Percentiles rank a stretch among this genome's conserved stretches.
phyloP scores from a whole-genome alignment of 23 red algal genomes.

The Pyropia haitanensis region DNA sequence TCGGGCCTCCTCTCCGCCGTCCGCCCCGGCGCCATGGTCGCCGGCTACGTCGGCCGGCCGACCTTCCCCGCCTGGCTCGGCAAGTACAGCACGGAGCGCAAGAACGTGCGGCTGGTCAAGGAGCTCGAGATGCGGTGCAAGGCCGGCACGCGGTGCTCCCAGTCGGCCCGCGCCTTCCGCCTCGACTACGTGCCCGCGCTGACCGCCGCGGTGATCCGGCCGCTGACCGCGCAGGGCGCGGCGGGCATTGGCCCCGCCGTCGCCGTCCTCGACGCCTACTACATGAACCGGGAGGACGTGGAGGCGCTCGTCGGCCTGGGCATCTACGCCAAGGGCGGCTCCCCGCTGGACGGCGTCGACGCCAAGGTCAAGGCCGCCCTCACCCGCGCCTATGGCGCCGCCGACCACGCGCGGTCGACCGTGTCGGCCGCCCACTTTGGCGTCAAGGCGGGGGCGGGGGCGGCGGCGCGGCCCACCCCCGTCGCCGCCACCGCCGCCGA shows the following conservation, averaged over 20 bases:
- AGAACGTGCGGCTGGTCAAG: slow-evolving; percentile 61
- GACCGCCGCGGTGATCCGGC: slow-evolving; percentile 35
- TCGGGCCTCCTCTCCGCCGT: slow-evolving; percentile 57
- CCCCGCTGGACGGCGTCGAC: slow-evolving; percentile 36
- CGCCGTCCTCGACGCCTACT: slow-evolving; percentile 67
- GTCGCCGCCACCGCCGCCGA: slow-evolving; percentile 1
- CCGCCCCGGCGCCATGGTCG: slow-evolving; percentile 64
- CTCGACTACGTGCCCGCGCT: slow-evolving; percentile 83
- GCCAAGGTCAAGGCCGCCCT: slow-evolving; percentile 47
- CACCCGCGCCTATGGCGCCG: slow-evolving; percentile 42
- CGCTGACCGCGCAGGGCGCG: slow-evolving; percentile 46
- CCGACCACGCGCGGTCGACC: slow-evolving; percentile 31
- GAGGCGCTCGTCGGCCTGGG: slow-evolving; percentile 33
- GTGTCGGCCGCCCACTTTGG: slow-evolving; percentile 38
- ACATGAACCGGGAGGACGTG: slow-evolving; percentile 72
- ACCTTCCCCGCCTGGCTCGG: slow-evolving; percentile 85
- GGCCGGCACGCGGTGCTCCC: slow-evolving; percentile 27
- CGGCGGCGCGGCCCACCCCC: not conserved
- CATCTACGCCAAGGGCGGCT: slow-evolving; percentile 26
- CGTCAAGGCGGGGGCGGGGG: slow-evolving; percentile 22
- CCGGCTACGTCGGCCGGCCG: slow-evolving; percentile 37
- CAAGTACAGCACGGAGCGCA: slow-evolving; percentile 73
- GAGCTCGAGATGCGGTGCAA: slow-evolving; percentile 76
- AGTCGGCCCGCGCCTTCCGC: slow-evolving; percentile 38
- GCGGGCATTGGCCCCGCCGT: slow-evolving; percentile 34